Conservation (phyloP, 148 eudicot genomes). For the Talinum fruticosum region DNA sequence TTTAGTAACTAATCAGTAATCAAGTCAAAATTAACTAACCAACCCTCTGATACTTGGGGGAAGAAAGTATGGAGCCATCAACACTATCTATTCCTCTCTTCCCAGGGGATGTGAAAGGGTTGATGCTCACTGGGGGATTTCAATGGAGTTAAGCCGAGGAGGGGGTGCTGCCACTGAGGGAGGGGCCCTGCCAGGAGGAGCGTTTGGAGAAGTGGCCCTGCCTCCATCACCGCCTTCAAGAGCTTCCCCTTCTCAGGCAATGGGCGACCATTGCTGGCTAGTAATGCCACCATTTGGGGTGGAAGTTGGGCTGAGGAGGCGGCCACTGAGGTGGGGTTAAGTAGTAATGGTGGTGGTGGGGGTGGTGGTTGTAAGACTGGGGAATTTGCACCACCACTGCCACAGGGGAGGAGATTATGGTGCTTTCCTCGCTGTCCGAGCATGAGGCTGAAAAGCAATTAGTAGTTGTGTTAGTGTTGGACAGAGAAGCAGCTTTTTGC, state of each 20-base stretch:
- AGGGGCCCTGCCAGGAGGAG: slow-evolving; percentile 80
- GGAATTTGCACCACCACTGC: slow-evolving; percentile 7
- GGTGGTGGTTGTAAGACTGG: neutral
- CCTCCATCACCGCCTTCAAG: slow-evolving; percentile 78
- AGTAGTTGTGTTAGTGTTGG: slow-evolving; percentile 24
- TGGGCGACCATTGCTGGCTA: slow-evolving; percentile 36
- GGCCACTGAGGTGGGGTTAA: slow-evolving; percentile 20
- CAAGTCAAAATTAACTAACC: slow-evolving; percentile 31
- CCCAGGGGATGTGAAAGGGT: slow-evolving; percentile 31
- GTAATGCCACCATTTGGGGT: slow-evolving; percentile 31
- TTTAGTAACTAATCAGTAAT: neutral
- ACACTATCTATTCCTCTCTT: slow-evolving; percentile 36
- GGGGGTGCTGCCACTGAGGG: slow-evolving; percentile 96
- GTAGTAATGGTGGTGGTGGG: neutral
- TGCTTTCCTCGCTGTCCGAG: slow-evolving; percentile 30
- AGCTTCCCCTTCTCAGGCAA: slow-evolving; percentile 82
- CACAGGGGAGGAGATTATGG: slow-evolving; percentile 23
- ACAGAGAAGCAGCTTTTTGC: slow-evolving; percentile 16
- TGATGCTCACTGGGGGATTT: slow-evolving; percentile 69
- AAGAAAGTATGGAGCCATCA: slow-evolving; percentile 37
- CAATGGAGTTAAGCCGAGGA: slow-evolving; percentile 63
- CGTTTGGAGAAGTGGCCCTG: slow-evolving; percentile 82
- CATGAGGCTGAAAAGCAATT: slow-evolving; percentile 28
- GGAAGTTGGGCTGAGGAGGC: slow-evolving; percentile 28
- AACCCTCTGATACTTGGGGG: slow-evolving; percentile 66